Evolutionary conservation across 176 grass and related monocot genomes (phyloP), one percentile per base, ranked within the genome.

Genomic region (Chrysopogon serrulatus): DNA sequence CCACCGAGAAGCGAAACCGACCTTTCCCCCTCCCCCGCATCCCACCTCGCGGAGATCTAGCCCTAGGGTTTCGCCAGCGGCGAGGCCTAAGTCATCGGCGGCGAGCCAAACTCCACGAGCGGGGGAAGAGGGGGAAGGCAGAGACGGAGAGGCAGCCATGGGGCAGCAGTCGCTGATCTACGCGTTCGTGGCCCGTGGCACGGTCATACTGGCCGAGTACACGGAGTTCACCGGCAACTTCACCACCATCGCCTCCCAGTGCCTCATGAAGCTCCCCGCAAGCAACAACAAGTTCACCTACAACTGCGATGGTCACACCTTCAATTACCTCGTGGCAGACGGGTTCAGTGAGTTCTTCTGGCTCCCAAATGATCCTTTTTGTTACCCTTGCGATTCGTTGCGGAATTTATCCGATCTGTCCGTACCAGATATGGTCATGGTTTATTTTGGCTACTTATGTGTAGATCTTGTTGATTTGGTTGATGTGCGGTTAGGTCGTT

Each of bases 241-340:
- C 88, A 94, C 90, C 88, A 92, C 89, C 85, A 94, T 97, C 92
- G 95, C 95, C 2, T 90, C 88, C 77, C 92, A 97, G 92, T 97
- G 95, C 47, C 92, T 97, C 47, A 79, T 82, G 88, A 97, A 97
- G 86, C 92, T 97, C 11, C 95, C 95, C 2, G 92, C 92, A 4
- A 97, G 95, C 78, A 97, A 94, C 88, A 97, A 92, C 88, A 97
- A 93, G 88, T 97, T 94, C 83, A 97, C 95, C 65, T 94, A 97
- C 87, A 97, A 85, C 81, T 94, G 92, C 86, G 92, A 97, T 19
- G 95, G 90, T 39, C 95, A 97, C 77, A 97, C 95, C 62, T 97
- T 97, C 82, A 94, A 97, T 74, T 97, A 94, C 81, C 95, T 97
- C 41, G 95, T 94, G 3, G 95, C 91, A 71, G 95, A 97, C 44